These are phyloP conservation scores for Pharus latifolius DNA, from an alignment of 176 grass and related monocot species.

Conservation along the genomic window DNA sequence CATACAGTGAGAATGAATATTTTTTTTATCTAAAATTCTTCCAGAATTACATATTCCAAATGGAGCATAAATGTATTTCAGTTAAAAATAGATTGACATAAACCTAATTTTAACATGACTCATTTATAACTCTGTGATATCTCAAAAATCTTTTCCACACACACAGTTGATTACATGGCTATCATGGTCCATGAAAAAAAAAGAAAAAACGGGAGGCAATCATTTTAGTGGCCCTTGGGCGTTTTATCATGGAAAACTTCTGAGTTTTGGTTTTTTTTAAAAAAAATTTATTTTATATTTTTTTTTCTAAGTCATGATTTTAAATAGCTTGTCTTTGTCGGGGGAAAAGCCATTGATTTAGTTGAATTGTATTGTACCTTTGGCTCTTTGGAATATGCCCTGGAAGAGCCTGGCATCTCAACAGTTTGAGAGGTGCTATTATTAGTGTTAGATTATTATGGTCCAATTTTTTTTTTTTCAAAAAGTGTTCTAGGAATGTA, in stretches of 20 bases:
- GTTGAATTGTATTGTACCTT: neutral
- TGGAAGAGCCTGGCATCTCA: neutral
- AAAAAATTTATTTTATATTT: neutral
- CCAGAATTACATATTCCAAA: too few relatives aligned
- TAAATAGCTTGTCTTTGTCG: neutral
- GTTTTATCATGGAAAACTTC: neutral
- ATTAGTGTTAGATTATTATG: neutral
- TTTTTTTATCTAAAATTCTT: too few relatives aligned
- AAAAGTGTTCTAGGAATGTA: too few relatives aligned
- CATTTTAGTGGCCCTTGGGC: neutral
- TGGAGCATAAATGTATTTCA: too few relatives aligned
- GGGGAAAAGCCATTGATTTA: neutral
- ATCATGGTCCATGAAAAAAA: too few relatives aligned
- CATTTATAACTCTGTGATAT: too few relatives aligned
- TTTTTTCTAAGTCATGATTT: neutral
- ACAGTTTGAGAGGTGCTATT: neutral
- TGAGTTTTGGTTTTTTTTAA: neutral
- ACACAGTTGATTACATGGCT: too few relatives aligned
- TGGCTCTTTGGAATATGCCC: slow-evolving; percentile 9
- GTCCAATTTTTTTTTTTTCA: too few relatives aligned
- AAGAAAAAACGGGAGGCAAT: too few relatives aligned
- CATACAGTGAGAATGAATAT: too few relatives aligned
- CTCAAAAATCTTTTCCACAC: neutral
- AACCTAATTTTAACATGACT: too few relatives aligned
- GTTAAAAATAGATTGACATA: too few relatives aligned